These are phyloP conservation scores for Eustoma russellianum DNA, from an alignment of 257 asterid species.

Conservation along the genomic window DNA sequence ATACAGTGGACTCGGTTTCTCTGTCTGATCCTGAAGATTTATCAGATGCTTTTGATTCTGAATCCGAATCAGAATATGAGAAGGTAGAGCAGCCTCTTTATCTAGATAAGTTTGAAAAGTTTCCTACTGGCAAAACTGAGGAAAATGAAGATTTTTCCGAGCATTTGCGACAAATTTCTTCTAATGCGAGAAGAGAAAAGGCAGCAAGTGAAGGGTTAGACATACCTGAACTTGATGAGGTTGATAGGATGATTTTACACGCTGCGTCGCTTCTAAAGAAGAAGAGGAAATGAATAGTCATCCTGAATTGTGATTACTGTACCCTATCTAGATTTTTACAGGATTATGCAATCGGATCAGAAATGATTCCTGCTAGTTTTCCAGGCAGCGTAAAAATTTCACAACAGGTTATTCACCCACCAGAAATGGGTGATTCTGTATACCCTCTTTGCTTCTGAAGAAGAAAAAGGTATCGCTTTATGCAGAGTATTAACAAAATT, in stretches of 20 bases:
- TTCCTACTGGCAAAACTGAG: conserved; percentile 28
- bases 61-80: conserved; percentile 40
- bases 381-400: no score
- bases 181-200: conserved; percentile 50
- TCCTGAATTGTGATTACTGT: no score
- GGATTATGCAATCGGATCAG: no score
- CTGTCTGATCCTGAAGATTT: conserved; percentile 66
- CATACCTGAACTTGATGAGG: conserved; percentile 60
- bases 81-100: conserved; percentile 43
- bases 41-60: conserved; percentile 87
- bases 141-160: conserved; percentile 58
- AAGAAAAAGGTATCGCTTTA: no score
- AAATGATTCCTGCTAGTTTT: no score
- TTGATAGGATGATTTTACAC: conserved; percentile 61
- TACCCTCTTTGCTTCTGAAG: no score
- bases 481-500: no score
- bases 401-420: no score
- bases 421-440: no score
- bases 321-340: no score
- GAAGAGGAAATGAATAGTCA: conserved; percentile 25
- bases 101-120: conserved; percentile 68
- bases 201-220: conserved; percentile 24
- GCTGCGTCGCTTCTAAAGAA: conserved; percentile 90
- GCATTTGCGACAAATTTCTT: conserved; percentile 54
- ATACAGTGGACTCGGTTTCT: conserved; percentile 30